phyloP scores from a whole-genome alignment of 2,329 filamentous ascomycete species.

The Sarocladiaceae sp. region DNA sequence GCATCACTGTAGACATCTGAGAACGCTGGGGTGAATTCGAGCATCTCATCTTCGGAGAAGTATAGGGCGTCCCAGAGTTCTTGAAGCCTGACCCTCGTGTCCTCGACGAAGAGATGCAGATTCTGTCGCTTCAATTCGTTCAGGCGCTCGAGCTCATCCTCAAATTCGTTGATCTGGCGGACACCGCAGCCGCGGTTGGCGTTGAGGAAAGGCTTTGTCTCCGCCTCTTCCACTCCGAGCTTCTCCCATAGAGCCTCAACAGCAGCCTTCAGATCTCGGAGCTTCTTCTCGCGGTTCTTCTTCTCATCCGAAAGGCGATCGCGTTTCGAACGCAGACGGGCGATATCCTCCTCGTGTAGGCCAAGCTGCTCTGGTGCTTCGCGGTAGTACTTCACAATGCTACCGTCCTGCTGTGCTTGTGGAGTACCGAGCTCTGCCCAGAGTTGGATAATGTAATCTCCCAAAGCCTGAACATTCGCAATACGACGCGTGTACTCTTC shows the following conservation, averaged over 20 bases:
- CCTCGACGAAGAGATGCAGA: constrained; percentile 91
- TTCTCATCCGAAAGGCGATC: constrained; percentile 89
- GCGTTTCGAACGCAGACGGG: constrained; percentile 65
- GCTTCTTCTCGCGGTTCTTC: constrained; percentile 69
- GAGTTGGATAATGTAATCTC: constrained; percentile 84
- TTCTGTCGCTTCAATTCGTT: constrained; percentile 95
- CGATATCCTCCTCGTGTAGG: constrained; percentile 81
- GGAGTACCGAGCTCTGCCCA: constrained; percentile 96
- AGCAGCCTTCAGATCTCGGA: constrained; percentile 69
- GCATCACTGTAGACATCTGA: constrained; percentile 97
- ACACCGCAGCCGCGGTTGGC: constrained; percentile 87
- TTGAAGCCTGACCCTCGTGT: constrained; percentile 84
- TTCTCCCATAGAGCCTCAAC: constrained; percentile 91
- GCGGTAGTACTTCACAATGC: constrained; percentile 84
- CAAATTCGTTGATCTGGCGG: constrained; percentile 90
- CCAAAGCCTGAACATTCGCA: constrained; percentile 66
- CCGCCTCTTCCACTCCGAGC: constrained; percentile 74
- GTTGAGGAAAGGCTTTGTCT: constrained; percentile 81
- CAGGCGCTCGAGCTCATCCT: constrained; percentile 80
- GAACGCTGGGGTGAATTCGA: constrained; percentile 95
- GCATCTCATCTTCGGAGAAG: constrained; percentile 97
- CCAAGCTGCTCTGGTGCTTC: constrained; percentile 92
- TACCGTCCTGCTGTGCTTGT: constrained; percentile 83
- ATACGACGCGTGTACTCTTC: constrained; percentile 91
- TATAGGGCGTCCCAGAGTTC: constrained; percentile 93